A percentile compares a stretch with the other conserved stretches of the same genome.
These are phyloP conservation scores for Amoeboaphelidium protococcarum DNA, from an alignment of 371 early-diverging fungal species.

Conservation along the genomic window DNA sequence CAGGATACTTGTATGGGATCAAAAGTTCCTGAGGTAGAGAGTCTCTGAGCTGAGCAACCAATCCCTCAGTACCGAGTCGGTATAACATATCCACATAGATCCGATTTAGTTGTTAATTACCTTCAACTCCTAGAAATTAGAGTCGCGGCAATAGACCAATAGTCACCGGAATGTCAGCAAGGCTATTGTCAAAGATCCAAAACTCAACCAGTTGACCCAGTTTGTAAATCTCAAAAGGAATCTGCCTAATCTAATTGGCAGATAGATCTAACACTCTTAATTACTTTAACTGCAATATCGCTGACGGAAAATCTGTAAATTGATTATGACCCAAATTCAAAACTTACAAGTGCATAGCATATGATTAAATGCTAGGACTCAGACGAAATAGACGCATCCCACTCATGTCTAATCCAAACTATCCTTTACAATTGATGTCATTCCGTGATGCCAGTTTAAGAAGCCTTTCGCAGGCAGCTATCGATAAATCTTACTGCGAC, in stretches of 20 bases:
- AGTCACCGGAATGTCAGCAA: constrained; percentile 67
- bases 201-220: constrained; percentile 57
- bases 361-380: too few relatives aligned
- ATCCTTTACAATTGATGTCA: too few relatives aligned
- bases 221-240: constrained; percentile 81
- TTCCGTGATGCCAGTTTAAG: too few relatives aligned
- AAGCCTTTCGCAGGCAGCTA: too few relatives aligned
- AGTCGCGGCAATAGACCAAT: constrained; percentile 77
- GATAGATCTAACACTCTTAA: constrained; percentile 54
- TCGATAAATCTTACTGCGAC: too few relatives aligned
- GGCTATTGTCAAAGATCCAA: constrained; percentile 70
- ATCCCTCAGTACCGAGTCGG: constrained; percentile 59
- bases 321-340: not conserved
- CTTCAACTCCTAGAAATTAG: constrained; percentile 82
- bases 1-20: constrained; percentile 16
- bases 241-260: constrained; percentile 53
- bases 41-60: constrained; percentile 76
- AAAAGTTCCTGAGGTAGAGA: constrained; percentile 39
- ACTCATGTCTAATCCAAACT: too few relatives aligned
- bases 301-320: not conserved
- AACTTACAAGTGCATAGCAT: not conserved
- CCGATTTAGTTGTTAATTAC: constrained; percentile 76
- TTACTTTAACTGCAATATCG: constrained; percentile 15
- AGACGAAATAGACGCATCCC: too few relatives aligned
- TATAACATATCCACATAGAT: constrained; percentile 22